Percentiles rank a stretch among this genome's conserved stretches.
These are phyloP conservation scores for Akanthomyces uredinophilus DNA, from an alignment of 2,329 filamentous ascomycete genomes.

Conservation along the genomic window DNA sequence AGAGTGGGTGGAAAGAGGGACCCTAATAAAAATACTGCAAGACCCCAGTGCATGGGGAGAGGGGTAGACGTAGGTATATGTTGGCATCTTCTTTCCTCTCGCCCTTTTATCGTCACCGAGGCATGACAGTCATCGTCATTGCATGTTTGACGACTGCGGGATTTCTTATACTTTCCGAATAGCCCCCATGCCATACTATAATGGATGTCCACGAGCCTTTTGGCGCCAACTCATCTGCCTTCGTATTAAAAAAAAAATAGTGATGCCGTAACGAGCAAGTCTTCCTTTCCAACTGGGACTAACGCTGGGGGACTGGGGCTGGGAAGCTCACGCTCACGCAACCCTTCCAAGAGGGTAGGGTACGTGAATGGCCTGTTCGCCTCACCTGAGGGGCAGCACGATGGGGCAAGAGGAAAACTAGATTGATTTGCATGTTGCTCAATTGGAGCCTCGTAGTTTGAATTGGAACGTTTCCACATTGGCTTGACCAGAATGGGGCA, in stretches of 20 bases:
- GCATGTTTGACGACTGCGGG: no score
- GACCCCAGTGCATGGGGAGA: no score
- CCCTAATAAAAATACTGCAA: background rate
- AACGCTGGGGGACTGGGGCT: background rate
- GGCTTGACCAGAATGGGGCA: background rate
- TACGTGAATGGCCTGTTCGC: constrained; percentile 4
- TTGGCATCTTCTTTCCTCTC: background rate
- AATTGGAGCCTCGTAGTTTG: background rate
- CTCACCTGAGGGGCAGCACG: constrained; percentile 2
- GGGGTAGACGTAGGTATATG: background rate
- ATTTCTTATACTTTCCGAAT: no score
- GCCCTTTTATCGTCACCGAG: no score
- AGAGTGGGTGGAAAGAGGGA: background rate
- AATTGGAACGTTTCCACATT: background rate
- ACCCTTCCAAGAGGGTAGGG: background rate
- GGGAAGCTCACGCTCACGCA: background rate
- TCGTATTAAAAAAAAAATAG: no score
- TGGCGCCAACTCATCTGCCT: no score
- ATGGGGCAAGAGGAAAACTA: background rate
- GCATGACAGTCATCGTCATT: no score
- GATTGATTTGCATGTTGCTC: background rate
- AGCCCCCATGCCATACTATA: no score
- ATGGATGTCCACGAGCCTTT: no score
- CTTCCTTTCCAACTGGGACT: no score
- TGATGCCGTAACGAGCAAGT: no score